Base-by-base conservation (phyloP, 2,329 filamentous ascomycete species). In the Fusarium tricinctum region DNA sequence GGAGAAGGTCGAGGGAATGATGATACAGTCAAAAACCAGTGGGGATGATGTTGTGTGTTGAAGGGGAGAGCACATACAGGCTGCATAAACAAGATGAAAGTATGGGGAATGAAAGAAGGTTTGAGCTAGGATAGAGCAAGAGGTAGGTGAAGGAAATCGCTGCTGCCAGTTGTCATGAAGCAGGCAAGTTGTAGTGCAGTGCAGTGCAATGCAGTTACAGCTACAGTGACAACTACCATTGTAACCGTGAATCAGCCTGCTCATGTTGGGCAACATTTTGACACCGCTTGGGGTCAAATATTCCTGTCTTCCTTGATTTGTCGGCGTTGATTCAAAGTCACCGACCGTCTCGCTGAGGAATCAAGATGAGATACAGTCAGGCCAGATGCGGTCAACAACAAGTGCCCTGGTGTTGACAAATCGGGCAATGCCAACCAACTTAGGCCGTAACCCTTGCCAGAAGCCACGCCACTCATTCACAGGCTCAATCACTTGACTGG, bases 361-460 rank as follows among this genome's bases (percentile, higher is more conserved):
- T 55, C 60, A 68, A 54, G 58, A 62, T 50, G 66, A 69, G 58
- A 64, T 50, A 68, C 54, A 61, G 71, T 58, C 63, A 69, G 55
- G 64, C 68, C 69, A 69, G 63, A 70, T 63, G 67, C 69, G 57
- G 71, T 69, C 67, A 56, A 70, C 57, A 61, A 68, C 42, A 62
- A 68, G n/a, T 53, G 45, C 40, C 40, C 35, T 64, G 48, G 47
- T 47, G 48, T 71, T 59, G 63, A 70, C 69, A 70, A 73, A 68
- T 71, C 57, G 70, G 71, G 61, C 58, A 60, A 70, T 70, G 71
- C 69, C 71, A 73, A 54, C 67, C 70, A 60, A 60, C 61, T 65
- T 53, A 51, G 66, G 62, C 61, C 55, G 58, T 63, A 60, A 68
- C 60, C 69, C 63, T 72, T 71, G 61, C 62, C 50, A 53, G 42